Base-by-base conservation (phyloP, 345 rosid species). In the Viola odorata region DNA sequence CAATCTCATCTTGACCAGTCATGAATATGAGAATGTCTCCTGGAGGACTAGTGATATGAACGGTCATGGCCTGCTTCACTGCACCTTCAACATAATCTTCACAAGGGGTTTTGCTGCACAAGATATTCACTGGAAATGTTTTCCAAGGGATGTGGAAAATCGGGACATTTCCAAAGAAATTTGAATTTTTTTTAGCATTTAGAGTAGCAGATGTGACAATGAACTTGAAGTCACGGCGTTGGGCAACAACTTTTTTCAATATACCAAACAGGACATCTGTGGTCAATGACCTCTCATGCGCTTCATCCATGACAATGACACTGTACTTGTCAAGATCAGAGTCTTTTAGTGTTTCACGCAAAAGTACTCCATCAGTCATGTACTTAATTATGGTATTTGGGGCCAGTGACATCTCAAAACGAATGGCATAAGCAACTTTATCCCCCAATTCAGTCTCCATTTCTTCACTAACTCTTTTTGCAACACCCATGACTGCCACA, bases 401-500 rank as follows among this genome's bases (percentile, higher is more conserved):
- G 88, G 71, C 97, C 97, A 60, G 99, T 94, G 65, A 86, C 96
- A 65, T 86, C 99, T 94, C 99, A 65, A 94, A 94, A 63, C 97
- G 97, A 69, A 94, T 90, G 32, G 99, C 97, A 82, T 88, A 94
- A 48, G 97, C 99, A 60, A 94, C 86, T 76, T 86, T 90, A 60
- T 82, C 80, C 32, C 97, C 99, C 53, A 94, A 75, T 58, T 90
- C 95, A 61, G 91, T 83, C 38, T 88, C 99, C 99, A 94, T 94
- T 81, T 94, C 99, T 83, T 90, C 99, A 37, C 97, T 94, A 62
- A 94, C 99, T 84, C 99, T 79, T 78, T 94, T 94, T 57, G 99
- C 99, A 66, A 94, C 99, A 73, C 99, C 90, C 99, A 94, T 90
- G 57, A 97, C 99, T 69, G 97, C 99, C 50, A 94, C 99, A 77